Evolutionary conservation across 2,329 filamentous ascomycete species (phyloP).

Genomic region (Exserohilum rostratum): DNA sequence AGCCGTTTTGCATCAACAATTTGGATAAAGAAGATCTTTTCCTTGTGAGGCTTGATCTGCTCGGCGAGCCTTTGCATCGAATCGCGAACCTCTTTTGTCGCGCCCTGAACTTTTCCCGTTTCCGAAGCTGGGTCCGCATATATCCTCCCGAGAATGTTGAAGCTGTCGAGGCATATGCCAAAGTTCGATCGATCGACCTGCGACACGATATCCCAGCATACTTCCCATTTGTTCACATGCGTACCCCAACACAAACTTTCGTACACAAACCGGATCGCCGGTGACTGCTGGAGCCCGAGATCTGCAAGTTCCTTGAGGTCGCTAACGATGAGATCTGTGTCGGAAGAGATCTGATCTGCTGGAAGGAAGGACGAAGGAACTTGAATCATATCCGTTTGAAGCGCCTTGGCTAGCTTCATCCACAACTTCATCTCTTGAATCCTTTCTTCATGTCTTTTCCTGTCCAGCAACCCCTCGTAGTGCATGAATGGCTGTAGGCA

Average conservation of each 20-base stretch:
- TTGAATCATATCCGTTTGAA: constrained; percentile 74
- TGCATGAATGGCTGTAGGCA: constrained; percentile 78
- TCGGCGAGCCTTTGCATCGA: constrained; percentile 63
- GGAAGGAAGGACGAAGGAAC: constrained; percentile 75
- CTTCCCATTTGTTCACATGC: constrained; percentile 72
- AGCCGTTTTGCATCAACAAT: constrained; percentile 75
- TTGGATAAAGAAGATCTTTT: constrained; percentile 77
- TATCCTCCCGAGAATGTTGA: constrained; percentile 74
- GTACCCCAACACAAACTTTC: constrained; percentile 78
- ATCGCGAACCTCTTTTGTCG: constrained; percentile 60
- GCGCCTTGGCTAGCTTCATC: constrained; percentile 68
- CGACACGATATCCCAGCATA: constrained; percentile 70
- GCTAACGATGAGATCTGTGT: constrained; percentile 62
- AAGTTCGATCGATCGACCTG: constrained; percentile 73
- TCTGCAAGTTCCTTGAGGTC: constrained; percentile 72
- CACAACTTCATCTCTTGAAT: constrained; percentile 71
- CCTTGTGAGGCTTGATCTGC: constrained; percentile 59
- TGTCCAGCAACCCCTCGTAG: constrained; percentile 75
- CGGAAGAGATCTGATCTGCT: constrained; percentile 56
- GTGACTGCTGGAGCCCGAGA: constrained; percentile 63
- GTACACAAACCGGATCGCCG: constrained; percentile 71
- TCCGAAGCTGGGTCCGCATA: constrained; percentile 69
- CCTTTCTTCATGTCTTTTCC: constrained; percentile 61
- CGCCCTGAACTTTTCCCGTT: constrained; percentile 60
- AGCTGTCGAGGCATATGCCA: constrained; percentile 77